A percentile compares a stretch with the other conserved stretches of the same genome.
phyloP scores from a whole-genome alignment of 73 alveolate genomes.

The Paramecium primaurelia region DNA sequence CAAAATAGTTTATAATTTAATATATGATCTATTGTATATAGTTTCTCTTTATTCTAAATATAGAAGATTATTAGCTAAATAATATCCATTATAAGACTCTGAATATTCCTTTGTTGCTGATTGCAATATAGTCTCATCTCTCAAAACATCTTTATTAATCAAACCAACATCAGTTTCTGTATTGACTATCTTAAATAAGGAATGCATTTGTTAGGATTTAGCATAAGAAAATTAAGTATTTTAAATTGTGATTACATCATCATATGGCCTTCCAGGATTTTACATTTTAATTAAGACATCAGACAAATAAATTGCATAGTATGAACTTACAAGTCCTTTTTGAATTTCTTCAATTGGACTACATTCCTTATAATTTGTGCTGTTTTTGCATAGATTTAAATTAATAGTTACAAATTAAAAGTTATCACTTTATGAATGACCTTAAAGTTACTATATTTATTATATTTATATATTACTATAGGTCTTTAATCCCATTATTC shows the following conservation, averaged over 20 bases:
- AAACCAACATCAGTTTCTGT: neutral
- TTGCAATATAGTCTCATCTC: neutral
- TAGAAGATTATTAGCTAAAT: neutral
- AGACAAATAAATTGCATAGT: neutral
- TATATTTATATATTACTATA: neutral
- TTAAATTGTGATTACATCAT: neutral
- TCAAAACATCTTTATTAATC: neutral
- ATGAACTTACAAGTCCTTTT: neutral
- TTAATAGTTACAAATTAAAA: neutral
- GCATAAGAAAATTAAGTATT: neutral
- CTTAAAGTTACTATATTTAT: neutral
- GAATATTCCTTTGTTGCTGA: neutral
- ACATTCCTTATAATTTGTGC: neutral
- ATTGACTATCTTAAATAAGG: neutral
- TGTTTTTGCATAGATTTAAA: neutral
- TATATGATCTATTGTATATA: neutral
- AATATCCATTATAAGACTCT: neutral
- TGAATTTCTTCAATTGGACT: neutral
- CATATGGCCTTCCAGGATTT: neutral
- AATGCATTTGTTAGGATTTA: neutral
- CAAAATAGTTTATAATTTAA: neutral
- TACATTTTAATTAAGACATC: neutral
- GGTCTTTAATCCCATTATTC: constrained; percentile 17
- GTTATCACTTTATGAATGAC: neutral
- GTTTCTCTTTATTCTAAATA: neutral